These are phyloP conservation scores for Cyclotella choctawhatcheeana DNA, from an alignment of 108 stramenopile species.

Conservation along the genomic window DNA sequence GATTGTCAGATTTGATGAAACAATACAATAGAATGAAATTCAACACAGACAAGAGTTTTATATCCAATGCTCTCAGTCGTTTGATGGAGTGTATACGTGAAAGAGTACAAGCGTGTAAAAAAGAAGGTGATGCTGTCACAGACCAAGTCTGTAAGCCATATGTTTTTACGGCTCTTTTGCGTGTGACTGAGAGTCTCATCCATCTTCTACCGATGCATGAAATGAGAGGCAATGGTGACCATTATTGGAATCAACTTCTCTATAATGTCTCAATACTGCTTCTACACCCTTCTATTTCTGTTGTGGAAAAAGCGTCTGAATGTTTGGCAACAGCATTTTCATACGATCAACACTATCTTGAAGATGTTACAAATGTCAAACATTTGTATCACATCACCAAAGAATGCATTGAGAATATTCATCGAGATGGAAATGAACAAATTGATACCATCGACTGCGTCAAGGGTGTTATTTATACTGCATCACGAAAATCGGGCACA, in stretches of 20 bases:
- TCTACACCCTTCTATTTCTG: not conserved
- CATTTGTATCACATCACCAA: slow-evolving; percentile 17
- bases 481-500: slow-evolving; percentile 18
- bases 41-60: slow-evolving; percentile 16
- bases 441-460: slow-evolving; percentile 5
- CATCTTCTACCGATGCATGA: not conserved
- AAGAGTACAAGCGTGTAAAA: not conserved
- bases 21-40: slow-evolving; percentile 37
- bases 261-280: slow-evolving; percentile 18
- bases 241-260: slow-evolving; percentile 30
- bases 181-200: slow-evolving; percentile 10
- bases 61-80: slow-evolving; percentile 2
- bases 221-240: not conserved
- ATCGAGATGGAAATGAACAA: not conserved
- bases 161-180: slow-evolving; percentile 26
- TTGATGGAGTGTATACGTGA: slow-evolving; percentile 11
- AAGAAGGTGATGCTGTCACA: not conserved
- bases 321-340: slow-evolving; percentile 22
- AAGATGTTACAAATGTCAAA: slow-evolving; percentile 26
- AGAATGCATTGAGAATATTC: slow-evolving; percentile 11
- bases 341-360: slow-evolving; percentile 19
- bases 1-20: slow-evolving; percentile 18
- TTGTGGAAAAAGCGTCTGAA: slow-evolving; percentile 19
- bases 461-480: slow-evolving; percentile 25
- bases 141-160: slow-evolving; percentile 15